These are phyloP conservation scores for Salicornia ramosissima DNA, from an alignment of 148 eudicot genomes.

Conservation along the genomic window DNA sequence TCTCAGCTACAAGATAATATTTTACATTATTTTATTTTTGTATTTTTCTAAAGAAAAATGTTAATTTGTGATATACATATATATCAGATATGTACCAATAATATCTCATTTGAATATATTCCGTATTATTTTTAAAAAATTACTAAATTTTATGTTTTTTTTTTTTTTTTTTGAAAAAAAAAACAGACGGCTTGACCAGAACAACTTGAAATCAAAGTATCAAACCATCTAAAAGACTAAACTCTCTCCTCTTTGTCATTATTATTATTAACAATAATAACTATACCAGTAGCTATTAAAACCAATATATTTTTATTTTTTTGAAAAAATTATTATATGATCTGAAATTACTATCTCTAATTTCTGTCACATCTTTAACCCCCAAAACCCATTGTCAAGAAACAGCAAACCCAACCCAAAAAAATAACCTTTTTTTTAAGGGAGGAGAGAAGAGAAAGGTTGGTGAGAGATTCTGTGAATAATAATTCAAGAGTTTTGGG, in stretches of 20 bases:
- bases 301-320: not conserved
- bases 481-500: conserved; percentile 8
- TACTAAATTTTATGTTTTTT: no score
- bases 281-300: not conserved
- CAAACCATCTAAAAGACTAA: conserved; percentile 13
- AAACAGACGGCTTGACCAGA: conserved; percentile 33
- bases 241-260: conserved; percentile 5
- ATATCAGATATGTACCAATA: no score
- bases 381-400: conserved; percentile 35
- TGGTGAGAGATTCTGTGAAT: no score
- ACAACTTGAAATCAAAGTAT: conserved; percentile 23
- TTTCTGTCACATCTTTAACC: conserved; percentile 15
- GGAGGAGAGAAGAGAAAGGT: conserved; percentile 17
- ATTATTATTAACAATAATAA: not conserved
- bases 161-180: not conserved
- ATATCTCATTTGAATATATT: no score
- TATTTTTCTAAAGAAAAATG: no score
- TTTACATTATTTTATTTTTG: no score
- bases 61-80: no score
- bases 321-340: conserved; percentile 1
- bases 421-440: not conserved
- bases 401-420: conserved; percentile 21
- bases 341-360: conserved; percentile 17
- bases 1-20: no score
- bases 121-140: no score